Conservation (phyloP, 352 stramenopile genomes). For the Achlya hypogyna region DNA sequence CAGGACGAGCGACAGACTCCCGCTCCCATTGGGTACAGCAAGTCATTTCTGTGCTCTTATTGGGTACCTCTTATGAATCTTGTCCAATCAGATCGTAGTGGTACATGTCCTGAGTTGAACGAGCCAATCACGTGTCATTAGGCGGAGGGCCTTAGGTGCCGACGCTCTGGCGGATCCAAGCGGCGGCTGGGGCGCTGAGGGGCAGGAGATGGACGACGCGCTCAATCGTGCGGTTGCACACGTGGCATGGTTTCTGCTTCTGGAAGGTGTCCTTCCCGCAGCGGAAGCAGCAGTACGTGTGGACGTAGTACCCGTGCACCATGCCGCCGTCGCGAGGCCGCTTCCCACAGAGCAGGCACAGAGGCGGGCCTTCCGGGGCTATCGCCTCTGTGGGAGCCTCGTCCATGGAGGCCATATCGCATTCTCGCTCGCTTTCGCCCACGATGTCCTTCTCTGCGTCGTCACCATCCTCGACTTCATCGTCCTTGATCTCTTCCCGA, state of each 20-base stretch:
- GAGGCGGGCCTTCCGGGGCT: not conserved
- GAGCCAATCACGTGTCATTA: too few relatives aligned
- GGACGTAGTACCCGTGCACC: constrained; percentile 68
- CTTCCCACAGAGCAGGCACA: constrained; percentile 57
- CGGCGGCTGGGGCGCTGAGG: constrained; percentile 25
- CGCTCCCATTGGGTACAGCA: too few relatives aligned
- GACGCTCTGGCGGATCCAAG: not conserved
- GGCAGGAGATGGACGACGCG: constrained; percentile 60
- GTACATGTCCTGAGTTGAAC: too few relatives aligned
- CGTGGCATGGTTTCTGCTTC: constrained; percentile 44
- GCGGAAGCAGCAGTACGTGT: constrained; percentile 72
- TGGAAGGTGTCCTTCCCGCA: constrained; percentile 61
- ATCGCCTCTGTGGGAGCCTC: not conserved
- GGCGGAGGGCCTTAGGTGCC: not conserved
- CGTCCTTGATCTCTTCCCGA: constrained; percentile 29
- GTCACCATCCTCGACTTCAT: constrained; percentile 22
- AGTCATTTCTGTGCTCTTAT: too few relatives aligned
- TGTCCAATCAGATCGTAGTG: too few relatives aligned
- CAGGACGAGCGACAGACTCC: too few relatives aligned
- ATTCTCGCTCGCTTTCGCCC: constrained; percentile 16
- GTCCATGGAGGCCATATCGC: too few relatives aligned
- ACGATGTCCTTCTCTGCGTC: constrained; percentile 24
- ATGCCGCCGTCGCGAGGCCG: constrained; percentile 54
- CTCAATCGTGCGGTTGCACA: constrained; percentile 75
- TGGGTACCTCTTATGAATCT: too few relatives aligned